Evolutionary conservation across 495 filamentous ascomycete species (phyloP).

Genomic region (Diplogelasinospora grovesii): DNA sequence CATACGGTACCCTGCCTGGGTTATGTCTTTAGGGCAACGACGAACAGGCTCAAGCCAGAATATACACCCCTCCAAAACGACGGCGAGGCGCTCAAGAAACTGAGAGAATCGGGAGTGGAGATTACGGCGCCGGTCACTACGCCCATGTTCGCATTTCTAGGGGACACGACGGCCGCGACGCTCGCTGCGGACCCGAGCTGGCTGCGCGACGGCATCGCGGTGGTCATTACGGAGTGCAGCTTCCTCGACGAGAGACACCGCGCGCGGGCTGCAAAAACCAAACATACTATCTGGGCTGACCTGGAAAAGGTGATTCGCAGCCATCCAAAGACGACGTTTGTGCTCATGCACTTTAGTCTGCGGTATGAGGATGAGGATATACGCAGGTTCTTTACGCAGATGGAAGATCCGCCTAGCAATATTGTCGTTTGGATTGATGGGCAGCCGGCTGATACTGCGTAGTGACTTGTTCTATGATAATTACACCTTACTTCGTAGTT

Average conservation of each 20-base stretch:
- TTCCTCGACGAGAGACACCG: slow-evolving; percentile 28
- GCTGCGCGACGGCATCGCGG: slow-evolving; percentile 19
- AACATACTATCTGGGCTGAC: slow-evolving; percentile 32
- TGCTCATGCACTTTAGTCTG: slow-evolving; percentile 35
- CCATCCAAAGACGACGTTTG: slow-evolving; percentile 27
- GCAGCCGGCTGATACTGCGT: too few relatives aligned
- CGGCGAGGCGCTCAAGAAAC: slow-evolving; percentile 15
- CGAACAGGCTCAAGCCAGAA: slow-evolving; percentile 20
- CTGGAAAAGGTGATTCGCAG: slow-evolving; percentile 24
- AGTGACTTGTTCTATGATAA: too few relatives aligned
- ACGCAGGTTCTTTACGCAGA: slow-evolving; percentile 22
- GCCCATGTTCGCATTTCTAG: slow-evolving; percentile 33
- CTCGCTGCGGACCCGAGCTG: slow-evolving; percentile 17
- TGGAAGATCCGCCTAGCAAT: slow-evolving; percentile 23
- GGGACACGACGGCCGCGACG: slow-evolving; percentile 27
- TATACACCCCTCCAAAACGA: slow-evolving; percentile 10
- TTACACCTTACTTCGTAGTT: too few relatives aligned
- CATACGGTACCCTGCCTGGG: slow-evolving; percentile 33
- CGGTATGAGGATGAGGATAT: slow-evolving; percentile 29
- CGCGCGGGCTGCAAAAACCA: slow-evolving; percentile 27
- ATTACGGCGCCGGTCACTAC: slow-evolving; percentile 22
- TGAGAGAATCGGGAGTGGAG: slow-evolving; percentile 13
- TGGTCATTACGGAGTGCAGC: slow-evolving; percentile 35
- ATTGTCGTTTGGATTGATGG: slow-evolving; percentile 34
- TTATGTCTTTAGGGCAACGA: slow-evolving; percentile 28